Percentiles rank a stretch among this genome's conserved stretches.
Conservation (phyloP, 345 rosid genomes). For the Eutrema heterophyllum region DNA sequence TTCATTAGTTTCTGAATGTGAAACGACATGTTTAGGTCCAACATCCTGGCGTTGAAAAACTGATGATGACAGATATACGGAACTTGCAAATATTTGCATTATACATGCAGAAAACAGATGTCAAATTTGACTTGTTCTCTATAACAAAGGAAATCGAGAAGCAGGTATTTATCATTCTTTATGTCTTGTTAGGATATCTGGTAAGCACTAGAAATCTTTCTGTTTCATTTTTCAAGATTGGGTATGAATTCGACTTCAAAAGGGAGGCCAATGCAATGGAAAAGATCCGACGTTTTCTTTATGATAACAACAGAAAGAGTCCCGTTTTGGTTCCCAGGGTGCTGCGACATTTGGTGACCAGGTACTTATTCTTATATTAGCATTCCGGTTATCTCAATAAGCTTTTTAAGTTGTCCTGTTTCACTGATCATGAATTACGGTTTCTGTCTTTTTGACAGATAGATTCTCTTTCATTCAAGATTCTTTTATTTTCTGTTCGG, state of each 20-base stretch:
- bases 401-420: background rate
- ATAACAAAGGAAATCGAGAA: slow-evolving; percentile 89
- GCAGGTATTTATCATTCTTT: slow-evolving; percentile 51
- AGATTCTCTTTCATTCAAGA: background rate
- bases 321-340: slow-evolving; percentile 80
- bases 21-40: slow-evolving; percentile 57
- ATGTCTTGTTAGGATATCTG: background rate
- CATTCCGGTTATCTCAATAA: background rate
- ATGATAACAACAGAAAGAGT: slow-evolving; percentile 66
- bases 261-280: slow-evolving; percentile 94
- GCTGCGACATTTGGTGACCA: slow-evolving; percentile 55
- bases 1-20: slow-evolving; percentile 21
- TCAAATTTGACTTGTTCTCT: slow-evolving; percentile 85
- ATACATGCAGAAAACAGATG: slow-evolving; percentile 87
- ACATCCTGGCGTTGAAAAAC: slow-evolving; percentile 85
- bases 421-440: background rate
- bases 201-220: background rate
- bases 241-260: slow-evolving; percentile 83
- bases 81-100: slow-evolving; percentile 90
- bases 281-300: slow-evolving; percentile 66
- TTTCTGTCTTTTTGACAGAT: background rate
- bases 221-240: slow-evolving; percentile 51
- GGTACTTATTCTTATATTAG: slow-evolving; percentile 36
- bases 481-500: background rate
- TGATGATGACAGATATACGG: slow-evolving; percentile 94